Base-by-base conservation (phyloP, 2,329 filamentous ascomycete genomes). In the Sclerotinia minor region DNA sequence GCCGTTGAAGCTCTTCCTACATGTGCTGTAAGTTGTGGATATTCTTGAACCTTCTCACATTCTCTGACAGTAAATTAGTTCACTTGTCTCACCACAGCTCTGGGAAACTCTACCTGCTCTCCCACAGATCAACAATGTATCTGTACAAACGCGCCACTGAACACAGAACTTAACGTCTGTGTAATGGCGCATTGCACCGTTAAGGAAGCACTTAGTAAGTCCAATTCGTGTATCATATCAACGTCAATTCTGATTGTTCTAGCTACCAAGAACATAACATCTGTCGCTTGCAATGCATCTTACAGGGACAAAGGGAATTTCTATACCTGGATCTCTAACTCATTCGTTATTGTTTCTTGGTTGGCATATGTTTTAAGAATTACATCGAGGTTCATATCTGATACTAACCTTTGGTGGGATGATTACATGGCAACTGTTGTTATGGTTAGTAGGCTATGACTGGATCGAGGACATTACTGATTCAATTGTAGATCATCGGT, bases 111-210 rank as follows among this genome's bases (percentile, higher is more conserved):
- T 26, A 52, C 64, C 5, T 66, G 64, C 26, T 38, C 64, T 15
- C 54, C 32, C 32, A 66, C 64, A 15, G 64, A 66, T 52, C 35
- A 60, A 26, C 54, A 47, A 60, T 66, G 64, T 38, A 66, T 66
- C 32, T 66, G 64, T 15, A 60, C 64, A 17, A 66, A 66, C 15
- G 32, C 52, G 19, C 64, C 53, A 15, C 5, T 60, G 15, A 52
- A 60, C 7, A 7, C 35, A 21, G n/a, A 45, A 26, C 2, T 66
- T 11, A 44, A 66, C 3, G 41, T 21, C 3, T 66, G 64, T 60
- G 54, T 60, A 50, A n/a, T n/a, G 54, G 5, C 8, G n/a, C 8
- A 13, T 26, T 66, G 64, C 21, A 60, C 64, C 9, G 26, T 66
- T 3, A 66, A 66, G n/a, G 45, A 66, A 52, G 6, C 45, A 50